Conservation (phyloP, 73 alveolate genomes). For the Paramecium pentaurelia region DNA sequence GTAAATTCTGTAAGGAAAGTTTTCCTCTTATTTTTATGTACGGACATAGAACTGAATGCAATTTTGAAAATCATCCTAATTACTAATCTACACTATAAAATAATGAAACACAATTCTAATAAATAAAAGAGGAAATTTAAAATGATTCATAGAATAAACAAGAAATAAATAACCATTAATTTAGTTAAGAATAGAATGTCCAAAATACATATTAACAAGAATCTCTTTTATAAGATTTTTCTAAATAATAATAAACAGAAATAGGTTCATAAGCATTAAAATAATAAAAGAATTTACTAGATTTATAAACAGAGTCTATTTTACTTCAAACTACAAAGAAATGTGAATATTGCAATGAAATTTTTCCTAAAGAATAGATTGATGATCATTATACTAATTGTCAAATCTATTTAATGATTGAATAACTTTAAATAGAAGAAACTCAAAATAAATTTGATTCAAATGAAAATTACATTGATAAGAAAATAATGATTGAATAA, state of each 20-base stretch:
- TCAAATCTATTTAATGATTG: neutral
- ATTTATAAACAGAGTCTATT: neutral
- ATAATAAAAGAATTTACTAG: neutral
- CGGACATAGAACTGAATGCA: neutral
- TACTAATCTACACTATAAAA: neutral
- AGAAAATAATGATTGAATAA: neutral
- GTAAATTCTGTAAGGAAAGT: neutral
- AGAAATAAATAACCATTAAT: neutral
- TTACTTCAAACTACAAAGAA: neutral
- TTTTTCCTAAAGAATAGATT: neutral
- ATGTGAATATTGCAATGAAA: neutral
- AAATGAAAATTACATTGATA: neutral
- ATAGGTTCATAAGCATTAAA: neutral
- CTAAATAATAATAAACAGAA: neutral
- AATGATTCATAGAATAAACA: neutral
- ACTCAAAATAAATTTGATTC: neutral
- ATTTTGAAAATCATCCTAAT: neutral
- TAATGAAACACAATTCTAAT: neutral
- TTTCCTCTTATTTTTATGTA: neutral
- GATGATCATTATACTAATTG: neutral
- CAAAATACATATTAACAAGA: neutral
- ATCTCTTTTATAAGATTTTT: neutral
- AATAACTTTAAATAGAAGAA: neutral
- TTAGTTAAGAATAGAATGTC: neutral
- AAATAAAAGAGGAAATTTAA: neutral